Evolutionary conservation across 306 rosid species (phyloP), one percentile per base, ranked within the genome.

Genomic region (Rosa persica): DNA sequence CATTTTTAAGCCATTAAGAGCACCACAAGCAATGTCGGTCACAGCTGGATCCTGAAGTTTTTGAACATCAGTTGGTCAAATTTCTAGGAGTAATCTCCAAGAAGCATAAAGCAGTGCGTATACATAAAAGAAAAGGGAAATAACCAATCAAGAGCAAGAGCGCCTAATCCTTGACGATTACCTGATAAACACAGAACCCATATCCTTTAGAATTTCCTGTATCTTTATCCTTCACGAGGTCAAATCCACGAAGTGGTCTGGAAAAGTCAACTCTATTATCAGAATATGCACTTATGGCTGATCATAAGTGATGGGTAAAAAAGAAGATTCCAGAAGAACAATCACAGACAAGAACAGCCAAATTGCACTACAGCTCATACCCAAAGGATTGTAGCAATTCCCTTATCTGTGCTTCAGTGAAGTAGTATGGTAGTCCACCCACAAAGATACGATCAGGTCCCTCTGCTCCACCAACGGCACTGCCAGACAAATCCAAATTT

Each of bases 131-230:
- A 36, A 75, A 60, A 78, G n/a, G 17, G 71, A 47, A 38, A 71
- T 19, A 22, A 49, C 67, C 30, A 10, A 30, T 60, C 73, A 66
- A 74, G 51, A 81, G 70, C 77, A 68, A 60, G 66, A 54, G 85
- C 52, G 66, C 77, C 67, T 23, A 23, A 47, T 47, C 46, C 48
- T 54, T 47, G 74, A 78, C 38, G 57, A 78, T 67, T 73, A 91
- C 97, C 97, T 91, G 89, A 82, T 92, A 92, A 48, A 89, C 84
- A 64, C 97, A 90, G 79, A 92, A 92, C 79, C 91, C 95, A 87
- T 92, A 92, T 81, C 95, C 97, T 81, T 90, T 89, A 47, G 97
- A 92, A 78, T 90, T 89, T 83, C 95, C 97, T 0, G 95, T 92
- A 70, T 90, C 95, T 87, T 85, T 92, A 83, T 92, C 95, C 85